Base-by-base conservation (phyloP, 164 flowering plant species). In the Annona cherimola region DNA sequence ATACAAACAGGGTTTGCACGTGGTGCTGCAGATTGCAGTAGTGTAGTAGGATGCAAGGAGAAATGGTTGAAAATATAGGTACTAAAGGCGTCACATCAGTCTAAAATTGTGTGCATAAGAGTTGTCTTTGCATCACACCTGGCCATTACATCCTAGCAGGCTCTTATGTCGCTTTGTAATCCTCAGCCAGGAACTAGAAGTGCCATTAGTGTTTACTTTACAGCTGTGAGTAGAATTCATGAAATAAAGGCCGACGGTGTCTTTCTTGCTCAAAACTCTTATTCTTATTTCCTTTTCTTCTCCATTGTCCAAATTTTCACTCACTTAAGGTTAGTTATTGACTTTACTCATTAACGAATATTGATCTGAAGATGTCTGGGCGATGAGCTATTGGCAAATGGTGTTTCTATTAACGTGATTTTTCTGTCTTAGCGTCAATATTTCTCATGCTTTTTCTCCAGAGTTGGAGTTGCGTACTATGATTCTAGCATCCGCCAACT, bases 381-480 rank as follows among this genome's bases (percentile, higher is more conserved):
- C 35, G 3, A 18, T 35, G 8, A 63, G 66, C 5, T 40, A 26
- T 63, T 42, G 40, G 12, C 2, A 26, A 63, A 5, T 61, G 18
- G 8, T 20, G 26, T 3, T 40, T 5, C 42, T 35, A 42, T 63
- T 63, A 6, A 63, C 16, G 14, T 5, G 11, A 50, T 50, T 2
- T 50, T 50, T 50, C 57, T 50, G 2, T 50, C 14, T 50, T 50
- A 50, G 57, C 14, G 14, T 50, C 18, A 16, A 5, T 16, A 16
- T 9, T 6, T 69, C 14, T 69, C 35, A 70, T 61, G 42, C 55
- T 11, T 5, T 70, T 67, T 72, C 62, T 54, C 46, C 85, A 94
- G 99, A 75, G 79, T 95, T 78, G 98, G 99, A 78, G 81, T 95
- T 72, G 85, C 98, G 64, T 95, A 91, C 74, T 95, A 91, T 69